Evolutionary conservation across 768 basidiomycete species (phyloP).

Genomic region (Tephrocybe sp.): DNA sequence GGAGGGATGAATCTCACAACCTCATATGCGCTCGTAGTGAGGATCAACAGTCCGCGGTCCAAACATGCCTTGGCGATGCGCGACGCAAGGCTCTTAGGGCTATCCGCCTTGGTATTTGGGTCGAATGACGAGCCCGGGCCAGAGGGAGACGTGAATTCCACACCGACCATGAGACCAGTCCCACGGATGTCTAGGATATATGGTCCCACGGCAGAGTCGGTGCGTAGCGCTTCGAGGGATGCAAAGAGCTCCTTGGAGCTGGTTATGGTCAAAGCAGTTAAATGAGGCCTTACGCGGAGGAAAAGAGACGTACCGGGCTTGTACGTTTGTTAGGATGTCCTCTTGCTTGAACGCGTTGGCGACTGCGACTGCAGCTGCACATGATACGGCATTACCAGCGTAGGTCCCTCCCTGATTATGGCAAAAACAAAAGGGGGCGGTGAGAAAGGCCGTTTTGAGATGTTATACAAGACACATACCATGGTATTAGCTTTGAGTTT

Average conservation of each 20-base stretch:
- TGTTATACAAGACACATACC: slow-evolving; percentile 39
- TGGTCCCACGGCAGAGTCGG: slow-evolving; percentile 47
- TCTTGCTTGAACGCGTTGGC: slow-evolving; percentile 79
- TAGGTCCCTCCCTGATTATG: slow-evolving; percentile 88
- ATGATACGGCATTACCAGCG: slow-evolving; percentile 88
- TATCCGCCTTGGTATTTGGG: slow-evolving; percentile 28
- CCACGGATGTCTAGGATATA: slow-evolving; percentile 87
- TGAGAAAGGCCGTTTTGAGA: not conserved
- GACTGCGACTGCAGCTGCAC: slow-evolving; percentile 87
- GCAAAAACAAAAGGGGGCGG: too few relatives aligned
- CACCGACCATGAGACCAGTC: slow-evolving; percentile 82
- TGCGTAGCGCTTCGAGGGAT: slow-evolving; percentile 53
- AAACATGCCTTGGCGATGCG: slow-evolving; percentile 77
- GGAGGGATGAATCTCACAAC: slow-evolving; percentile 93
- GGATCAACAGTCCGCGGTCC: slow-evolving; percentile 80
- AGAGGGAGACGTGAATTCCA: slow-evolving; percentile 72
- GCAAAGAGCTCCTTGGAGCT: slow-evolving; percentile 74
- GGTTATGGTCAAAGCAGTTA: not conserved
- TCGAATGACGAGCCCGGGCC: slow-evolving; percentile 46
- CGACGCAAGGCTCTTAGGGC: slow-evolving; percentile 52
- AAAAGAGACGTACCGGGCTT: slow-evolving; percentile 46
- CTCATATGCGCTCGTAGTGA: slow-evolving; percentile 89
- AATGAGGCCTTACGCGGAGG: not conserved
- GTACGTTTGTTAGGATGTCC: slow-evolving; percentile 79
- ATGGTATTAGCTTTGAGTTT: slow-evolving; percentile 75